Base-by-base conservation (phyloP, 2,329 filamentous ascomycete genomes). In the Fusarium citri region DNA sequence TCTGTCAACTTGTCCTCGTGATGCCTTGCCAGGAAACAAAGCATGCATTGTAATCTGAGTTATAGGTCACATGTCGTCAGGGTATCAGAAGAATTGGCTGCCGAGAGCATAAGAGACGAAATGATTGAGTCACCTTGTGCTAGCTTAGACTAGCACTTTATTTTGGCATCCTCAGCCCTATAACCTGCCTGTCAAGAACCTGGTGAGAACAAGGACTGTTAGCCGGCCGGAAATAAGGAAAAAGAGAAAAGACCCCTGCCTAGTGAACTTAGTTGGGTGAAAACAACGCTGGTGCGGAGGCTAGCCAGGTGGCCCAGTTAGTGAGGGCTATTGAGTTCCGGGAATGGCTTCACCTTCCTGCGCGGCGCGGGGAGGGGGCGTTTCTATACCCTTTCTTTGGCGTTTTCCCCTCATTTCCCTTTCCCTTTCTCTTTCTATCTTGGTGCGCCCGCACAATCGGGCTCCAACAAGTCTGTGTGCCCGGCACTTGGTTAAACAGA, bases 291-390 rank as follows among this genome's bases (percentile, higher is more conserved):
- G 23, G 56, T 5, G 26, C 31, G 20, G 37, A 49, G 40, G 30
- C 49, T 61, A 64, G 23, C 34, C 30, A n/a, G 37, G n/a, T n/a
- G 30, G 22, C 30, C 34, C 18, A 37, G 34, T 37, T 37, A 37
- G 34, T 12, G 10, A 55, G 16, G 53, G 37, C 34, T 56, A 42
- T 56, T 41, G 37, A 61, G 26, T 42, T 31, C 16, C 64, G 64
- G 64, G 64, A 66, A 67, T 49, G 61, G 64, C 61, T 67, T 53
- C 49, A 53, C 41, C 40, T 64, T 12, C 7, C 34, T 37, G 34
- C 18, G 18, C 10, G 18, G 18, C 18, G 48, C 37, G 10, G 31
- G 55, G 20, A 15, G 26, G 45, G 48, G 30, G 22, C 14, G 18
- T 26, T 26, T n/a, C 34, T 37, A 18, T 37, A 37, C 34, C 34